A percentile compares a stretch with the other conserved stretches of the same genome.
Conservation (phyloP, 129 eudicot species). For the Centella asiatica region DNA sequence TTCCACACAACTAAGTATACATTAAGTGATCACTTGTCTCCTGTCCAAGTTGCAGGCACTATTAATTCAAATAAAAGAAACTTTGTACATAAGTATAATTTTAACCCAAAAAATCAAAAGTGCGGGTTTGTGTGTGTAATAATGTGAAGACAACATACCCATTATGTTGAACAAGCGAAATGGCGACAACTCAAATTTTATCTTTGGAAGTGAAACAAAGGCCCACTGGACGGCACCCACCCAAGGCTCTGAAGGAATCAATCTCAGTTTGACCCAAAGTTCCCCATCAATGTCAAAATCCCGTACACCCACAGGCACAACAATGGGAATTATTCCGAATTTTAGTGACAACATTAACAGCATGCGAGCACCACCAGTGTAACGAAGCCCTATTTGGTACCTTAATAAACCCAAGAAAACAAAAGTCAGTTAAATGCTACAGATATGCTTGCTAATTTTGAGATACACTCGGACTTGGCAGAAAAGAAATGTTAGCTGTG, state of each 20-base stretch:
- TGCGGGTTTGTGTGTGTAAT: neutral
- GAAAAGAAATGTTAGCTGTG: no score
- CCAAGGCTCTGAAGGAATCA: slow-evolving; percentile 91
- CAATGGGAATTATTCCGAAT: slow-evolving; percentile 70
- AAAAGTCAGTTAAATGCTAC: slow-evolving; percentile 16
- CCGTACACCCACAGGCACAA: slow-evolving; percentile 84
- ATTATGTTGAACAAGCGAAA: slow-evolving; percentile 89
- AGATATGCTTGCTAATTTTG: neutral
- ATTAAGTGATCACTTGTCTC: no score
- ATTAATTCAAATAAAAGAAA: no score
- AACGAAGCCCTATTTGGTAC: slow-evolving; percentile 95
- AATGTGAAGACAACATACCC: slow-evolving; percentile 47
- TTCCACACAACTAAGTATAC: no score
- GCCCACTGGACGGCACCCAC: slow-evolving; percentile 97
- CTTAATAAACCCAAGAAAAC: slow-evolving; percentile 29
- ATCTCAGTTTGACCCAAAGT: slow-evolving; percentile 88
- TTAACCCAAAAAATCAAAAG: neutral
- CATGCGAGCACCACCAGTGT: slow-evolving; percentile 99
- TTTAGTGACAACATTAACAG: slow-evolving; percentile 76
- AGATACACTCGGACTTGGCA: neutral
- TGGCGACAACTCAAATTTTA: slow-evolving; percentile 76
- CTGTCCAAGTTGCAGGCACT: no score
- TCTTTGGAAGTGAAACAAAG: slow-evolving; percentile 96
- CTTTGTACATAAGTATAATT: no score
- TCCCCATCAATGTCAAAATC: slow-evolving; percentile 98